Evolutionary conservation across 2,329 filamentous ascomycete genomes (phyloP), one percentile per base, ranked within the genome.

Genomic region (Bipolaris gigantea): DNA sequence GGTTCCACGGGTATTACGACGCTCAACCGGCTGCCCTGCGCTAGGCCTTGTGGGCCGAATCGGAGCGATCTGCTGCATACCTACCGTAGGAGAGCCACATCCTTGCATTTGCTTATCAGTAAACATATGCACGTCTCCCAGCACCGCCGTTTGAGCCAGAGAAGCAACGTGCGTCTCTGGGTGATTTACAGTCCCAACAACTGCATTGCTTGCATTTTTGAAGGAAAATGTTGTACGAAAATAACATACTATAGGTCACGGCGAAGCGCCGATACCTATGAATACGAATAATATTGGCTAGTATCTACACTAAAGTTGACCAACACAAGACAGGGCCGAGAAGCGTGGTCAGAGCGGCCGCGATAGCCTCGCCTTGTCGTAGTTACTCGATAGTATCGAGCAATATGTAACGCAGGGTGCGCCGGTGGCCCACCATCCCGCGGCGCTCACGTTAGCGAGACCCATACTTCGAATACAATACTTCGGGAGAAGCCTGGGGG

Each of bases 361-460:
- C 52, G 65, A 72, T 72, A 70, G 65, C 62, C 60, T 69, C 61
- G 65, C 61, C 27, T 50, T 39, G 32, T 41, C 56, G 61, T 40
- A 33, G 33, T 56, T 49, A 53, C 53, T 56, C 53, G 56, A 67
- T 67, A 61, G 57, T 61, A 73, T 74, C 69, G 69, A 74, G 72
- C 73, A 73, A 73, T 46, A 41, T 55, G 16, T 39, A 44, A 39
- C 34, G 36, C 49, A 51, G 47, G 51, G 51, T 34, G 58, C 50
- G 48, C 60, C 58, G 60, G 53, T 53, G 53, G 52, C 60, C 59
- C 50, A 56, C 52, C 33, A 47, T 57, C 61, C 60, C 57, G 60
- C 62, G 60, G 44, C 59, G 49, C 57, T 23, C 61, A 62, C 59
- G 50, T 41, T 52, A 46, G 35, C 44, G 47, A 56, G 56, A 55